phyloP scores from a whole-genome alignment of 2,329 filamentous ascomycete genomes.

The Ilyonectria sp. region DNA sequence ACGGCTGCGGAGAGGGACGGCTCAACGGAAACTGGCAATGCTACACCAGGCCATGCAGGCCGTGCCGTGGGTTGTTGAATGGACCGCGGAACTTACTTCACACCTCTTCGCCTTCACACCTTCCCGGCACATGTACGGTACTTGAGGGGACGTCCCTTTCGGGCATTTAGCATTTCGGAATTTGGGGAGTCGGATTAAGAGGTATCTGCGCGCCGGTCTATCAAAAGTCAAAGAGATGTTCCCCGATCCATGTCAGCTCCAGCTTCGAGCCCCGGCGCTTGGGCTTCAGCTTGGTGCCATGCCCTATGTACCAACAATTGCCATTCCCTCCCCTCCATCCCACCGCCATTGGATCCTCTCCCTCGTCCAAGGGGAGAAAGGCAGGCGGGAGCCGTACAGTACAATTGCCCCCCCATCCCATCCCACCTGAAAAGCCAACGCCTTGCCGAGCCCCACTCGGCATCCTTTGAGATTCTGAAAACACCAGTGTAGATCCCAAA shows the following conservation, averaged over 20 bases:
- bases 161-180: background rate
- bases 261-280: slow-evolving; percentile 17
- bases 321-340: slow-evolving; percentile 10
- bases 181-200: slow-evolving; percentile 27
- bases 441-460: slow-evolving; percentile 31
- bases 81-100: background rate
- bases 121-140: slow-evolving; percentile 3
- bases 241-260: slow-evolving; percentile 26
- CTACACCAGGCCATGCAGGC: slow-evolving; percentile 21
- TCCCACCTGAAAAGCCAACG: slow-evolving; percentile 30
- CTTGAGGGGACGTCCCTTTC: background rate
- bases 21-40: slow-evolving; percentile 29
- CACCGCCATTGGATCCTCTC: slow-evolving; percentile 14
- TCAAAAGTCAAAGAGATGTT: slow-evolving; percentile 10
- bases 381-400: slow-evolving; percentile 6
- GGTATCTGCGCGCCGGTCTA: slow-evolving; percentile 30
- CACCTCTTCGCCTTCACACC: background rate
- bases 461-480: slow-evolving; percentile 18
- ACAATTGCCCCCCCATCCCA: slow-evolving; percentile 3
- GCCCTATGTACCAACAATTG: slow-evolving; percentile 22
- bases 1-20: slow-evolving; percentile 18
- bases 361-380: background rate
- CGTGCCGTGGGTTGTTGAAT: slow-evolving; percentile 21
- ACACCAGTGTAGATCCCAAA: slow-evolving; percentile 22
- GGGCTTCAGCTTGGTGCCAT: slow-evolving; percentile 17